Evolutionary conservation across 768 basidiomycete genomes (phyloP), one percentile per base, ranked within the genome.

Genomic region (Mycena floridula): DNA sequence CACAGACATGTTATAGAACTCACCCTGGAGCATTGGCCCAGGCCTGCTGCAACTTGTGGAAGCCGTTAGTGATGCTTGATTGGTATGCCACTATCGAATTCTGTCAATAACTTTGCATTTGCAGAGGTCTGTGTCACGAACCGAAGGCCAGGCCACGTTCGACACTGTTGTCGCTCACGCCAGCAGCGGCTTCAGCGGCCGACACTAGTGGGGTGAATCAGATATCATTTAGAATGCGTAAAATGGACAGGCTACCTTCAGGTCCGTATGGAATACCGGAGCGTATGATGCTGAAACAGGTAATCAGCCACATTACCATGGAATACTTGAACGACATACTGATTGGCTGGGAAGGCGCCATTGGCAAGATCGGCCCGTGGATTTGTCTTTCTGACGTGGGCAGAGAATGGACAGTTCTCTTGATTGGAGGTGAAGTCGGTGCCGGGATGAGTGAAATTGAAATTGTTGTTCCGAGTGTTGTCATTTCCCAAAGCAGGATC

Each of bases 401-500:
- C n/a, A n/a, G n/a, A n/a, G n/a, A n/a, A n/a, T 9, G 39, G 41
- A 20, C 35, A 45, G 25, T 44, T 47, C 11, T 16, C 40, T 32
- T 48, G 47, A 39, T 48, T 35, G 8, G 42, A 40, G 5, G 42
- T 7, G 23, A 48, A 30, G 7, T 8, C 15, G 3, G 22, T 24
- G n/a, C 15, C 42, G 5, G 38, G 7, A 40, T 47, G 39, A 5
- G 1, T 18, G 21, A 24, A 50, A n/a, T n/a, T n/a, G n/a, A n/a
- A n/a, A n/a, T n/a, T n/a, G n/a, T n/a, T n/a, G n/a, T n/a, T n/a
- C n/a, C 8, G 76, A 74, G 53, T 71, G 71, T 69, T 65, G 48
- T 59, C 62, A 37, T 54, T 59, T 16, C 55, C 45, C 45, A 66
- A 59, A 1, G 58, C 59, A 43, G 56, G 37, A 11, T 43, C 21